Evolutionary conservation across 805 yeast genomes (phyloP).

Genomic region (Pichia ethanolica): DNA sequence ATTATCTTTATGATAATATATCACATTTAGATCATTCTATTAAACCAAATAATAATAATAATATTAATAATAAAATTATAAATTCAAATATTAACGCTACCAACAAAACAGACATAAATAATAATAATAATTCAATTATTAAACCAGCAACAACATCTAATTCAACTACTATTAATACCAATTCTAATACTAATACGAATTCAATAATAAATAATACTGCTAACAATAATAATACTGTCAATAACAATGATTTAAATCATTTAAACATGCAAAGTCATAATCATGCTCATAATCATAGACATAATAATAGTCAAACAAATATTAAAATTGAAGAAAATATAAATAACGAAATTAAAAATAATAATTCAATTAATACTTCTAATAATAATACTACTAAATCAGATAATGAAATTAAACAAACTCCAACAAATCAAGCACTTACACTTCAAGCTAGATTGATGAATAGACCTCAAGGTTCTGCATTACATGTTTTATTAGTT

Average conservation of each 20-base stretch:
- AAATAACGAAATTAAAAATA: no score
- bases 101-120: neutral
- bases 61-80: neutral
- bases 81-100: neutral
- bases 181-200: no score
- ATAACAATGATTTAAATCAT: neutral
- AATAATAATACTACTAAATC: neutral
- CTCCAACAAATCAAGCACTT: neutral
- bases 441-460: conserved; percentile 12
- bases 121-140: neutral
- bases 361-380: no score
- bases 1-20: neutral
- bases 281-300: neutral
- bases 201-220: no score
- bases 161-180: no score
- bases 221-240: no score
- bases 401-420: neutral
- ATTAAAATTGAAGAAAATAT: neutral
- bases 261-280: neutral
- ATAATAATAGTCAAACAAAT: neutral
- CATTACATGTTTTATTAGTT: conserved; percentile 63
- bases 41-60: neutral
- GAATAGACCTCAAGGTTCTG: conserved; percentile 28
- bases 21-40: neutral
- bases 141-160: neutral